Evolutionary conservation across 2,329 filamentous ascomycete genomes (phyloP).

Genomic region (Beauveria sp.): DNA sequence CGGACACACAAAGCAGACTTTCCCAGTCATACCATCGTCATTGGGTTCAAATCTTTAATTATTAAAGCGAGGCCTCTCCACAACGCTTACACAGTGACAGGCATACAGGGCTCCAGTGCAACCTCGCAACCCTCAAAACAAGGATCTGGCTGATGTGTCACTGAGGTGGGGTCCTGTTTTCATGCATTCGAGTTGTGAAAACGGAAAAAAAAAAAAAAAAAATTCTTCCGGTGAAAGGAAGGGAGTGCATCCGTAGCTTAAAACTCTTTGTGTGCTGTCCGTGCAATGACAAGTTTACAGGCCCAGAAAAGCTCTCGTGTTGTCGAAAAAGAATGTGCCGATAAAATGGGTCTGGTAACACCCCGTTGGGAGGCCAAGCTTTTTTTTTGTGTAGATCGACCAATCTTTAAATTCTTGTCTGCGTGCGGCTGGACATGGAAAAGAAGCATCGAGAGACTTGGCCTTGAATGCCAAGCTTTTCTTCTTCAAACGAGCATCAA

Average conservation of each 20-base stretch:
- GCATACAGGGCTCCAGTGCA: not conserved
- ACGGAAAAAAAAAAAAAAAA: not conserved
- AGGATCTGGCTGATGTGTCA: not conserved
- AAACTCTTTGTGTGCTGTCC: not conserved
- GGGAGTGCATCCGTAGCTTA: too few species aligned
- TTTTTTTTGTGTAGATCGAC: conserved; percentile 1
- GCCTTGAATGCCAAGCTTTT: conserved; percentile 13
- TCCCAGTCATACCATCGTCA: not conserved
- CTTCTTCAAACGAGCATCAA: not conserved
- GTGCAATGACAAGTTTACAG: not conserved
- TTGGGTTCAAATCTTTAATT: not conserved
- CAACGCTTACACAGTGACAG: not conserved
- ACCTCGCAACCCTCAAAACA: not conserved
- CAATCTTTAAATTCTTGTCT: not conserved
- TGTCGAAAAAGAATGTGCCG: not conserved
- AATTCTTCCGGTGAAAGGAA: too few species aligned
- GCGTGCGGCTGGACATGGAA: not conserved
- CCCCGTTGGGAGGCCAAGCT: not conserved
- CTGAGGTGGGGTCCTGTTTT: not conserved
- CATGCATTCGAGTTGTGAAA: not conserved
- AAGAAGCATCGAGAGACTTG: conserved; percentile 11
- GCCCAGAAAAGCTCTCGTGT: not conserved
- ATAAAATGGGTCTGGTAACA: conserved; percentile 1
- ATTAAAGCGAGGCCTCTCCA: not conserved
- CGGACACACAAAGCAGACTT: too few species aligned